These are phyloP conservation scores for Pythium utonaiense DNA, from an alignment of 352 stramenopile species.

Conservation along the genomic window DNA sequence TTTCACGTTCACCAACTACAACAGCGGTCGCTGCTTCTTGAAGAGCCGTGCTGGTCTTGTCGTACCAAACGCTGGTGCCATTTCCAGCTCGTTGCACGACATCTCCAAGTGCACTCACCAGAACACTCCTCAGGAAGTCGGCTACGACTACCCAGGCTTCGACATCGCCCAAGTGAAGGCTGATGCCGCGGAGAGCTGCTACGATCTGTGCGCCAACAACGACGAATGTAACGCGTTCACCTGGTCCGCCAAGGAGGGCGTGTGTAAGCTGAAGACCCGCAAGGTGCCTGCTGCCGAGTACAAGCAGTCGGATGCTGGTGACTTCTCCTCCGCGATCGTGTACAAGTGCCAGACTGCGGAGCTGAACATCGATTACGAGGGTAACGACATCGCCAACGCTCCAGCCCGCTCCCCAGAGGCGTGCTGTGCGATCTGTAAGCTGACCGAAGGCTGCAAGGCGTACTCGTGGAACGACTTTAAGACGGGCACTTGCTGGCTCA, in stretches of 20 bases:
- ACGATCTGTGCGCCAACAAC: constrained; percentile 13
- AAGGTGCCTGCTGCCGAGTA: constrained; percentile 14
- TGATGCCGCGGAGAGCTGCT: constrained; percentile 19
- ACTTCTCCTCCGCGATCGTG: constrained; percentile 26
- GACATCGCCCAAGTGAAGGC: constrained; percentile 16
- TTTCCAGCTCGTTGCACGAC: constrained; percentile 27
- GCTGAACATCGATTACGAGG: constrained; percentile 23
- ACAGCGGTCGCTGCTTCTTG: constrained; percentile 30
- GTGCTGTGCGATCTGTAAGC: constrained; percentile 33
- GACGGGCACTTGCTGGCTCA: constrained; percentile 37
- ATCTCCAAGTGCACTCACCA: constrained; percentile 25
- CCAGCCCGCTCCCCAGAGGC: constrained; percentile 21
- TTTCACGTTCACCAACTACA: constrained; percentile 26
- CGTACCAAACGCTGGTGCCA: constrained; percentile 13
- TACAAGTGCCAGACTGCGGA: constrained; percentile 32
- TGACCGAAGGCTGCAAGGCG: constrained; percentile 22
- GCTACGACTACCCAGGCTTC: constrained; percentile 29
- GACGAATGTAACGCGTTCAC: constrained; percentile 30
- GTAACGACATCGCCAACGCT: constrained; percentile 22
- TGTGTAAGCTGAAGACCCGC: constrained; percentile 30
- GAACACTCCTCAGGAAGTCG: constrained; percentile 20
- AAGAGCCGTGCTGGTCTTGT: constrained; percentile 29
- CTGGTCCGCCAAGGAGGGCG: constrained; percentile 20
- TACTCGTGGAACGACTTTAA: constrained; percentile 35
- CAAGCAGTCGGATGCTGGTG: not conserved